Conservation (phyloP, 2,329 filamentous ascomycete genomes). For the Scytalidium lignicola region DNA sequence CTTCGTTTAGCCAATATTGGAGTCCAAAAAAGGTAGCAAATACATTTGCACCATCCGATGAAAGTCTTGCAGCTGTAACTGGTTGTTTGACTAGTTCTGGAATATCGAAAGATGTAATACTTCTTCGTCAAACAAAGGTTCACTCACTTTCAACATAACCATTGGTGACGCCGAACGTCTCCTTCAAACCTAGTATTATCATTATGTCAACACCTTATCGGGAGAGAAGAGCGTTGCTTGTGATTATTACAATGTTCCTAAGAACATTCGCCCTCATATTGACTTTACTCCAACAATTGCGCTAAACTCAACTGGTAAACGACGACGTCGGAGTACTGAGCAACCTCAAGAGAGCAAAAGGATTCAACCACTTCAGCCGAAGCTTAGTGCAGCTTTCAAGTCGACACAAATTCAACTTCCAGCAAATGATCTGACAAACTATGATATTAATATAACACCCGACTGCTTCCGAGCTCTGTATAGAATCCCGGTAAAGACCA, state of each 20-base stretch:
- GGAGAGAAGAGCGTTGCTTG: neutral
- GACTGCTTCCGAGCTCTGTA: conserved; percentile 27
- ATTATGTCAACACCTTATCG: conserved; percentile 13
- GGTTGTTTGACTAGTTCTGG: neutral
- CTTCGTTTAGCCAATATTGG: conserved; percentile 40
- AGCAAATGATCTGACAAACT: conserved; percentile 6
- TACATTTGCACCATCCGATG: conserved; percentile 33
- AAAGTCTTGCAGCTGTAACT: conserved; percentile 27
- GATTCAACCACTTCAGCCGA: neutral
- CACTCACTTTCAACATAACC: conserved; percentile 19
- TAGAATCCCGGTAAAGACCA: conserved; percentile 28
- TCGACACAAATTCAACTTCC: neutral
- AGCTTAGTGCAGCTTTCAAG: neutral
- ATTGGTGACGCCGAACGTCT: conserved; percentile 22
- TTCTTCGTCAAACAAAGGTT: neutral
- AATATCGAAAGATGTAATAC: neutral
- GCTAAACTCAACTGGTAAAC: conserved; percentile 21
- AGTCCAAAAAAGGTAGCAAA: conserved; percentile 33
- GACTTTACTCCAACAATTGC: conserved; percentile 36
- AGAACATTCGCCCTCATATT: conserved; percentile 28
- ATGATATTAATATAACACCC: conserved; percentile 26
- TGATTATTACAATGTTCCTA: conserved; percentile 32
- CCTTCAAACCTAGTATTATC: conserved; percentile 22
- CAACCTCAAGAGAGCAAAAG: neutral
- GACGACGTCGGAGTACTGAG: neutral